Conservation (phyloP, 2,329 filamentous ascomycete genomes). For the Sporothrix brunneoviolacea region DNA sequence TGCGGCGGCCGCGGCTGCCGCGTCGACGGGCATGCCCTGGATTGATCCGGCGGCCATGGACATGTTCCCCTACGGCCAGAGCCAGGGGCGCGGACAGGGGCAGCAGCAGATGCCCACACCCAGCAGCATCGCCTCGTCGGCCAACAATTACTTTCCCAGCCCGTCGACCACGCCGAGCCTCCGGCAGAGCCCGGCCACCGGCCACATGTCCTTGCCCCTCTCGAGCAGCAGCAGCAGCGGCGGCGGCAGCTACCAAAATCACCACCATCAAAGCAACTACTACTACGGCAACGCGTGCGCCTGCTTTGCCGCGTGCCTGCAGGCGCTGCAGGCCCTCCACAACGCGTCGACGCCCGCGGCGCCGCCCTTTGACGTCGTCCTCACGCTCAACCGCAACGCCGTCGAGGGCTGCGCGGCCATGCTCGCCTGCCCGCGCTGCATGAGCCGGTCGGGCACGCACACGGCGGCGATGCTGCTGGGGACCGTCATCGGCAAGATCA, state of each 20-base stretch:
- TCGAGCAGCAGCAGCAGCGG: not conserved
- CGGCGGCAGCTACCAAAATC: not conserved
- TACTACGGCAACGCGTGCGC: constrained; percentile 26
- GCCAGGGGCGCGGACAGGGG: constrained; percentile 1
- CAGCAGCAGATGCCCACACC: constrained; percentile 27
- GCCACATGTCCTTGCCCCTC: constrained; percentile 24
- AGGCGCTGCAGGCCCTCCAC: constrained; percentile 41
- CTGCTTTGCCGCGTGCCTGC: constrained; percentile 41
- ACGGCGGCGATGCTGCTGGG: constrained; percentile 44
- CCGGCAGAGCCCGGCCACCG: constrained; percentile 22
- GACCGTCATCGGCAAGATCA: constrained; percentile 42
- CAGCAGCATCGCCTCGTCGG: constrained; percentile 25
- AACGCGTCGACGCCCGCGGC: constrained; percentile 26
- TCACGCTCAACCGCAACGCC: constrained; percentile 41
- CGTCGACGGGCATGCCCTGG: constrained; percentile 7
- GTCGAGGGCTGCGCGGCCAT: constrained; percentile 42
- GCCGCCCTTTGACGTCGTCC: constrained; percentile 38
- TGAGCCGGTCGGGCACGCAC: constrained; percentile 36
- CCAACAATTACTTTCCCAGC: constrained; percentile 33
- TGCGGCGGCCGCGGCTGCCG: constrained; percentile 15
- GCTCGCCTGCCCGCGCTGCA: constrained; percentile 39
- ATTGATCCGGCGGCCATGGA: constrained; percentile 20
- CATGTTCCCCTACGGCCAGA: constrained; percentile 27
- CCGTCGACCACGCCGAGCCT: constrained; percentile 32
- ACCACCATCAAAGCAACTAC: constrained; percentile 7